Evolutionary conservation across 768 basidiomycete species (phyloP), one percentile per base, ranked within the genome.

Genomic region (Fomitopsis serialis): DNA sequence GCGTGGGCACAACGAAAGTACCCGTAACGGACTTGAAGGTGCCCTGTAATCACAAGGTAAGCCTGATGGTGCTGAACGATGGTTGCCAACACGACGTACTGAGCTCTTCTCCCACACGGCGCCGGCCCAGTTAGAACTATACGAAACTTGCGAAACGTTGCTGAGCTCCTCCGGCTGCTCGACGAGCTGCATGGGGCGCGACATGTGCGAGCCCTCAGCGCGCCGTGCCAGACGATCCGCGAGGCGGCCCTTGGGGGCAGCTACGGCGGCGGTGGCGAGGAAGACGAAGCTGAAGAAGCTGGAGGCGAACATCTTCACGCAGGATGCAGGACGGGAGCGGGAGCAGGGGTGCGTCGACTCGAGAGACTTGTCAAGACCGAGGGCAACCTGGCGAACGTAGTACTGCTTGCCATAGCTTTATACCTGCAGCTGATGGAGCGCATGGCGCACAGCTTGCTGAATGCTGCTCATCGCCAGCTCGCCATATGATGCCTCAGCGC

Each of bases 101-200:
- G 58, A 45, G 49, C 61, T 43, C 24, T 64, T 54, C 50, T 63
- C 61, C 53, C 62, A 66, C 40, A 68, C 66, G 22, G 68, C 69
- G 32, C 71, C 70, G 37, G 71, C 60, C 71, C 71, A 72, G 67
- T 71, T 71, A 25, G 58, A 55, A 59, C 64, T 67, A 66, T 64
- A 67, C 57, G 63, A 63, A 45, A 53, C 58, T 54, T 69, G 54
- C 13, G 59, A 60, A 44, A 47, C 57, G 55, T 63, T 62, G 58
- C 46, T 48, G 29, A 35, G 32, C 27, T 44, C n/a, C n/a, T n/a
- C 32, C 9, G 48, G 40, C 45, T 47, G 17, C 49, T 52, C 21
- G 35, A 21, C 24, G 24, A 42, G 23, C 12, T 21, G 32, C 53
- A 43, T 48, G 25, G 49, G 58, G 29, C 44, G 58, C 50, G 58